A percentile compares a stretch with the other conserved stretches of the same genome.
These are phyloP conservation scores for Spatholobus suberectus DNA, from an alignment of 306 rosid genomes.

Conservation along the genomic window DNA sequence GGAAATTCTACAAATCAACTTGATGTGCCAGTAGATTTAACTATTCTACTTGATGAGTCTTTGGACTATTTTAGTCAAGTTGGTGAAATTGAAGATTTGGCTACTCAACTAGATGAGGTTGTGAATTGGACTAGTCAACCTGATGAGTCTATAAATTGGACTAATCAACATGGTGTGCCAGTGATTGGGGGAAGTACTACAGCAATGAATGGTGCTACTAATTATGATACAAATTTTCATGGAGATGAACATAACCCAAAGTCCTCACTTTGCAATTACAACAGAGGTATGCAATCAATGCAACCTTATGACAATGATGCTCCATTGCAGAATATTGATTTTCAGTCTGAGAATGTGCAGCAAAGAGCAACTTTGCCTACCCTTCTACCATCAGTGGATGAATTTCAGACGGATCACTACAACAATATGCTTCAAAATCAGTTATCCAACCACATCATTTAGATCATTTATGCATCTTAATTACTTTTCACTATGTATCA, in stretches of 20 bases:
- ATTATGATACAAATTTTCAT: not conserved
- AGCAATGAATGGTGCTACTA: not conserved
- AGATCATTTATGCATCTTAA: not conserved
- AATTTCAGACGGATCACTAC: not conserved
- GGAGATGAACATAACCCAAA: not conserved
- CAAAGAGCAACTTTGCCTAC: not conserved
- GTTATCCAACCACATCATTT: not conserved
- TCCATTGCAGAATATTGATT: not conserved
- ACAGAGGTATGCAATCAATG: not conserved
- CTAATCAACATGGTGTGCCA: not conserved
- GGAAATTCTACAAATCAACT: not conserved
- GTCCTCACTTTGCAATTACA: not conserved
- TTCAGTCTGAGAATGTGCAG: not conserved
- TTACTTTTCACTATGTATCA: not conserved
- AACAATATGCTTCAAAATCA: not conserved
- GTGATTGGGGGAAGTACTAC: not conserved
- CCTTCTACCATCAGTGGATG: not conserved
- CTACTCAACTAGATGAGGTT: not conserved
- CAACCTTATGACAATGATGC: not conserved
- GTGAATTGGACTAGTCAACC: not conserved
- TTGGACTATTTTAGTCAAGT: not conserved
- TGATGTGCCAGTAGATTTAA: not conserved
- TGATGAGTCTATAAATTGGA: not conserved
- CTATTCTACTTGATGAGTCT: not conserved
- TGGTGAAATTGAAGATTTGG: not conserved